Conservation (phyloP, 1,284 basidiomycete species). For the Leccinum laetum region DNA sequence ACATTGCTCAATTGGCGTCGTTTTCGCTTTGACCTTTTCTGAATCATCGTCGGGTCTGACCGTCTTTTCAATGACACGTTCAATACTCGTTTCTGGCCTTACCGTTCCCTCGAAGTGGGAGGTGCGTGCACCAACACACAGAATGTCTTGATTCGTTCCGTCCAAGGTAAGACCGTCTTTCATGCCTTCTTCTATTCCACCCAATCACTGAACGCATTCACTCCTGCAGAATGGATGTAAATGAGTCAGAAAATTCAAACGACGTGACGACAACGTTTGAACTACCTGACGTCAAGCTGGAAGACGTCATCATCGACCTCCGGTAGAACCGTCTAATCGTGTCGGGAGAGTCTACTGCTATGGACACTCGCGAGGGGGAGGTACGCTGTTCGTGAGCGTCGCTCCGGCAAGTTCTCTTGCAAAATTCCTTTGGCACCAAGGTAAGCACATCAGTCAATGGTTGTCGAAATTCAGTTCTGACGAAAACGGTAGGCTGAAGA, state of each 20-base stretch:
- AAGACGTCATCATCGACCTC: slow-evolving; percentile 41
- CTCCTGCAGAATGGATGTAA: slow-evolving; percentile 30
- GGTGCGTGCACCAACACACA: background rate
- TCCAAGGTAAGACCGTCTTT: background rate
- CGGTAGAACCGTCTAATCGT: slow-evolving; percentile 33
- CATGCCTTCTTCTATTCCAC: background rate
- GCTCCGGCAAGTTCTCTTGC: slow-evolving; percentile 6
- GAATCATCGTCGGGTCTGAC: slow-evolving; percentile 37
- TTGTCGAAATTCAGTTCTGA: background rate
- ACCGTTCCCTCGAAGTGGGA: background rate
- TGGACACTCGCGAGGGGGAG: slow-evolving; percentile 24
- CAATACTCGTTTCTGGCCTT: slow-evolving; percentile 18
- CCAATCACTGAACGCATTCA: background rate
- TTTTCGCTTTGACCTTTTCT: slow-evolving; percentile 34
- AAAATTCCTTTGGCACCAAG: slow-evolving; percentile 1
- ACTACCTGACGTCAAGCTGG: slow-evolving; percentile 41
- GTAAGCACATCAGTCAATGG: background rate
- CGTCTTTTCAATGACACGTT: slow-evolving; percentile 46
- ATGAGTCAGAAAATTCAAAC: slow-evolving; percentile 28
- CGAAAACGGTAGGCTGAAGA: no score
- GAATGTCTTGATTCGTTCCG: slow-evolving; percentile 11
- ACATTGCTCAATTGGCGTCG: no score
- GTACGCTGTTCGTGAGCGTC: slow-evolving; percentile 39
- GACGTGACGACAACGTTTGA: slow-evolving; percentile 40
- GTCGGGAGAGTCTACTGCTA: background rate